These are phyloP conservation scores for Coemansia sp. DNA, from an alignment of 192 early-diverging fungal species.

Conservation along the genomic window DNA sequence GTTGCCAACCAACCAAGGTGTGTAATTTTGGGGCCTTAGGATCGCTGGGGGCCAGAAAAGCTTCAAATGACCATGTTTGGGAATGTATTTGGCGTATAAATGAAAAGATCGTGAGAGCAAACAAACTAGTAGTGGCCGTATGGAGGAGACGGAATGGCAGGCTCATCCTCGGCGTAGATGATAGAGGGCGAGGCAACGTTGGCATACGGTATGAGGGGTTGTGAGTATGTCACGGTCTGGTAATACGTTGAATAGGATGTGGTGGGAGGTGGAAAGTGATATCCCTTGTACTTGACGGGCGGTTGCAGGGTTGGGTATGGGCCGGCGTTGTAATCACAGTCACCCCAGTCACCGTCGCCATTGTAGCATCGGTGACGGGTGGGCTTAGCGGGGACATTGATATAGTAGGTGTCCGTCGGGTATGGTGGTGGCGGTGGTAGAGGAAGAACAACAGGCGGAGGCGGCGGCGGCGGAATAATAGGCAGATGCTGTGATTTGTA, in stretches of 20 bases:
- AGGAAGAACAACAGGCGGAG: no score
- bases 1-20: no score
- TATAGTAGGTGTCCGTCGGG: not conserved
- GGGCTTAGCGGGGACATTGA: not conserved
- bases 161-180: conserved; percentile 9
- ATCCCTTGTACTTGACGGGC: not conserved
- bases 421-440: conserved; percentile 1
- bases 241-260: conserved; percentile 7
- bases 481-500: not conserved
- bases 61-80: no score
- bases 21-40: no score
- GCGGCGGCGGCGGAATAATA: no score
- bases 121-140: not conserved
- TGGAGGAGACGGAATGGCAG: not conserved
- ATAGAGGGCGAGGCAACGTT: conserved; percentile 1
- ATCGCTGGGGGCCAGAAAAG: no score
- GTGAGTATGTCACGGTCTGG: not conserved
- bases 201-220: not conserved
- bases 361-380: not conserved
- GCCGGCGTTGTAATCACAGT: conserved; percentile 2
- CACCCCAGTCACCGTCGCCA: not conserved
- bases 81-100: no score
- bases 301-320: not conserved
- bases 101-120: not conserved
- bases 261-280: conserved; percentile 7